These are phyloP conservation scores for Xylaria sp. DNA, from an alignment of 495 filamentous ascomycete species.

Conservation along the genomic window DNA sequence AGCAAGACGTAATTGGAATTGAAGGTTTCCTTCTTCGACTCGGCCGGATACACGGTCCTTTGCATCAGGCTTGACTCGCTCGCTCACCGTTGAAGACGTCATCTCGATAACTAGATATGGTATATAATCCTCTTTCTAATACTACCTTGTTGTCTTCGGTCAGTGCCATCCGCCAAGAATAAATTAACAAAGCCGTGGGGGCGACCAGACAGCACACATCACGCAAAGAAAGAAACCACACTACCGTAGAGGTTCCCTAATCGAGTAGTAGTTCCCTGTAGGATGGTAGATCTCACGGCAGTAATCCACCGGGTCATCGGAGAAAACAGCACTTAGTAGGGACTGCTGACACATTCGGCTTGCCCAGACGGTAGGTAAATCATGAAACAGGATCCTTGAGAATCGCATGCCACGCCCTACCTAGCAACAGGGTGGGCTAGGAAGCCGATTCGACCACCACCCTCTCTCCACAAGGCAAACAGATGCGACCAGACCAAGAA, in stretches of 20 bases:
- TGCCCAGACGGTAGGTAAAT: not conserved
- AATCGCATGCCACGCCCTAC: not conserved
- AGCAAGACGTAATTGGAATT: not conserved
- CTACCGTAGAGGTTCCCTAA: not conserved
- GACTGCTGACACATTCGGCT: not conserved
- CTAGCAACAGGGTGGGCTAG: not conserved
- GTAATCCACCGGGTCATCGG: not conserved
- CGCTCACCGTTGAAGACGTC: not conserved
- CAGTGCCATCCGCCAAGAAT: not conserved
- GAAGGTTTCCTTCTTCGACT: not conserved
- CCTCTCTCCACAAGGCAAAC: not conserved
- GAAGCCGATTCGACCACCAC: not conserved
- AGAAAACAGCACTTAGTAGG: not conserved
- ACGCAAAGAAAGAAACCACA: not conserved
- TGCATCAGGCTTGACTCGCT: not conserved
- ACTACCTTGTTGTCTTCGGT: not conserved
- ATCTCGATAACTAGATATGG: not conserved
- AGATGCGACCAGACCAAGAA: conserved; percentile 5
- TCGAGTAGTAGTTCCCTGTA: not conserved
- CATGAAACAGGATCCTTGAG: conserved; percentile 20
- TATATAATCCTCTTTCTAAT: not conserved
- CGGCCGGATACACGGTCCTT: conserved; percentile 25
- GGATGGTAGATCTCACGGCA: not conserved
- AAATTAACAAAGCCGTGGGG: not conserved
- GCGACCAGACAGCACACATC: not conserved